phyloP scores from a whole-genome alignment of 176 grass and related monocot genomes.

The Tillandsia fasciculata region DNA sequence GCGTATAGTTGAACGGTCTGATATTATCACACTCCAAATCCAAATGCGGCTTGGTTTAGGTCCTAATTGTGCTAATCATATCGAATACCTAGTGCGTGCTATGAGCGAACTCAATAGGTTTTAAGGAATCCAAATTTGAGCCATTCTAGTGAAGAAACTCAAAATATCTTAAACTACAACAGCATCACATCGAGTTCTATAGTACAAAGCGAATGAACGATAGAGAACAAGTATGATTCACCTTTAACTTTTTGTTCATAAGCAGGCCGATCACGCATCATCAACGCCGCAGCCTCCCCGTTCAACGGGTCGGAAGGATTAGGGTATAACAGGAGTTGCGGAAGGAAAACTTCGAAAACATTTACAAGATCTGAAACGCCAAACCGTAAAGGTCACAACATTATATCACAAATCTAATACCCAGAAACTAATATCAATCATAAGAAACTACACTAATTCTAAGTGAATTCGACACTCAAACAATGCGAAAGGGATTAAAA shows the following conservation, averaged over 20 bases:
- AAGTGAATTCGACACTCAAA: background rate
- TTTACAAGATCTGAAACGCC: slow-evolving; percentile 39
- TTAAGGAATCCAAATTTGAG: too few species aligned
- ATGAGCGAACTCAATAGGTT: too few species aligned
- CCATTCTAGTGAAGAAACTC: too few species aligned
- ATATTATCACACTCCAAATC: too few species aligned
- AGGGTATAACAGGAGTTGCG: slow-evolving; percentile 46
- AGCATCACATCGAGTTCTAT: too few species aligned
- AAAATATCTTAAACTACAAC: too few species aligned
- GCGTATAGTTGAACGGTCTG: too few species aligned
- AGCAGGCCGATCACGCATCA: slow-evolving; percentile 43
- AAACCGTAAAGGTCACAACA: background rate
- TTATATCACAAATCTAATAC: background rate
- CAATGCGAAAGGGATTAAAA: background rate
- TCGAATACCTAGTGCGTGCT: too few species aligned
- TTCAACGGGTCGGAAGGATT: slow-evolving; percentile 54
- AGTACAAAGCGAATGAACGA: too few species aligned
- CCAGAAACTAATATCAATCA: background rate
- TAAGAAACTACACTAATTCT: background rate
- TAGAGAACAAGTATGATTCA: background rate
- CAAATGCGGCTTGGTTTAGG: too few species aligned
- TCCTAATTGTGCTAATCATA: too few species aligned
- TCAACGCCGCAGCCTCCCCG: slow-evolving; percentile 36
- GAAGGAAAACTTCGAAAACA: slow-evolving; percentile 51
- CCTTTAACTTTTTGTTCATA: slow-evolving; percentile 63